Percentiles rank a stretch among this genome's conserved stretches.
These are phyloP conservation scores for Lactarius sp. DNA, from an alignment of 768 basidiomycete species.

Conservation along the genomic window DNA sequence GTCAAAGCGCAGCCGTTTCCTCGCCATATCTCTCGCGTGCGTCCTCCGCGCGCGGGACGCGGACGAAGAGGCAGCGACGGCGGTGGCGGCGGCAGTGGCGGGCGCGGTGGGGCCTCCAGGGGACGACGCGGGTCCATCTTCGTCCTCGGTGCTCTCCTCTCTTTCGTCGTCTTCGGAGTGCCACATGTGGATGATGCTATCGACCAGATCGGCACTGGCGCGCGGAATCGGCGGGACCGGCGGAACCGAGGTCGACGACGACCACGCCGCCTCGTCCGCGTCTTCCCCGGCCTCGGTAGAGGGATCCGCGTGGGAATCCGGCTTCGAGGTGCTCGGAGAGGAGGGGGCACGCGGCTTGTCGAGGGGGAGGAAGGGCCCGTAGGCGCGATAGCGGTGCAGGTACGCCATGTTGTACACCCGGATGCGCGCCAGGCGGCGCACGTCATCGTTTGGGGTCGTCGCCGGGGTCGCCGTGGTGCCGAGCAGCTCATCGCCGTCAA, in stretches of 20 bases:
- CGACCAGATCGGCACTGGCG: too few relatives aligned
- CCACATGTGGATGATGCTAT: too few relatives aligned
- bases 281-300: background rate
- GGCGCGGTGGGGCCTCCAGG: too few relatives aligned
- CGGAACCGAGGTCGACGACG: background rate
- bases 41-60: slow-evolving; percentile 25
- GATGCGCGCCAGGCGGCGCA: slow-evolving; percentile 34
- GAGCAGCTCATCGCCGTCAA: slow-evolving; percentile 8
- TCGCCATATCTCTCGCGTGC: slow-evolving; percentile 32
- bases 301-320: background rate
- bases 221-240: slow-evolving; percentile 5
- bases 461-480: background rate
- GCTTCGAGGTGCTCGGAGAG: background rate
- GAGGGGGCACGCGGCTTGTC: background rate
- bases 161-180: background rate
- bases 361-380: slow-evolving; percentile 37
- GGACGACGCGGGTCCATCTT: background rate
- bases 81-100: background rate
- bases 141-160: background rate
- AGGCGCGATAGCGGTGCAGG: slow-evolving; percentile 32
- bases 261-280: background rate
- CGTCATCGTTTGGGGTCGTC: slow-evolving; percentile 17
- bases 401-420: slow-evolving; percentile 38
- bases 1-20: slow-evolving; percentile 37
- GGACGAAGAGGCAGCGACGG: background rate